Base-by-base conservation (phyloP, 1,139 yeast genomes). In the Suzukiozyma palmioleophila region DNA sequence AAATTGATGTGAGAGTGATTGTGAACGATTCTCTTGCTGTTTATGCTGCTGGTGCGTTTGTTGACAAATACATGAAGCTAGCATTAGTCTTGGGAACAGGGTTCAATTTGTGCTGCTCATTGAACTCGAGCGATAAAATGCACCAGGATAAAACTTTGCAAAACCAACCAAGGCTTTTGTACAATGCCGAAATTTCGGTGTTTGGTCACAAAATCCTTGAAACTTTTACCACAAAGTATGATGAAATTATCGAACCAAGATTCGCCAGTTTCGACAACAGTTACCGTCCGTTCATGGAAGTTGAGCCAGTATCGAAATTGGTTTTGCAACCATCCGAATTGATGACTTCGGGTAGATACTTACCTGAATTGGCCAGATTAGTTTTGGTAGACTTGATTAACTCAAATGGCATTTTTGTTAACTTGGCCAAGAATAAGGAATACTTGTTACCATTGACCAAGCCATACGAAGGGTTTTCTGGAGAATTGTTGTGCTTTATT, bases 261-360 rank as follows among this genome's bases (percentile, higher is more conserved):
- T 69, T 73, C 49, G 46, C 48, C 18, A 41, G 47, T 31, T 35
- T 37, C 5, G 34, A 41, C 7, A 44, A 45, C 14, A 48, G 46
- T 30, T 69, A 62, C 48, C 50, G 59, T 42, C 58, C 71, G 15
- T 69, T 57, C 51, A 60, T 67, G 68, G 44, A 50, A 7, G 45
- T 53, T 7, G 74, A 66, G 41, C 63, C 64, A 3, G 32, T 32
- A 3, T 50, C 56, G n/a, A 44, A 56, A 14, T 53, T 57, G 8
- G 59, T 75, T 30, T 72, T 74, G 50, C 83, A 78, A 52, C 84
- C 84, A 1, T 57, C 69, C 34, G 84, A 78, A 51, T 59, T 73
- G 43, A 60, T 76, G 64, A 68, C 79, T 29, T 64, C 78, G 36
- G 84, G 83, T 1, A 60, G 83, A 47, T 78, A 78, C 53, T 60